Base-by-base conservation (phyloP, 306 rosid species). In the Phaseolus lunatus region DNA sequence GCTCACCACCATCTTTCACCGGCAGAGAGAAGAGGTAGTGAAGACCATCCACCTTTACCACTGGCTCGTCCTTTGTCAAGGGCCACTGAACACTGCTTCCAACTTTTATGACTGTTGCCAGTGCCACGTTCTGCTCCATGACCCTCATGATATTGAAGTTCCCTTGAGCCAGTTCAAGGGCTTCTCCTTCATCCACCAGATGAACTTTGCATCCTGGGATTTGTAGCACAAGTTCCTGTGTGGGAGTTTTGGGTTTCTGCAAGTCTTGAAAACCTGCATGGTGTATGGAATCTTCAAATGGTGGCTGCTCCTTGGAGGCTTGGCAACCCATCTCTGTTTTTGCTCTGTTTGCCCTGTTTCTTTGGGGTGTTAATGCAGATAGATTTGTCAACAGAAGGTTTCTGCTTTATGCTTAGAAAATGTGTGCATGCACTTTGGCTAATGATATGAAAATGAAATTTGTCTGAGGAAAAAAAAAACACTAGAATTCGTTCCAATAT, bases 1-100 rank as follows among this genome's bases (percentile, higher is more conserved):
- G 87, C 68, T 95, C 96, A 9, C 91, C 96, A 10, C 91, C 95
- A 43, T 88, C 93, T 31, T 76, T 84, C 85, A 90, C 84, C 11
- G 99, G 90, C 87, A 95, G 47, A 0, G 99, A 72, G 79, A 95
- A 95, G 0, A 95, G 83, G 41, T 95, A 95, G 71, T 84, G 84
- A 9, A 90, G 86, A 16, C 81, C 70, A 68, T 87, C 93, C 0
- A 95, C 82, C 84, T 90, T 92, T 84, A 95, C 89, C 0, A 95
- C 97, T 0, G 97, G 99, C 85, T 95, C 99, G 49, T 95, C 99
- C 71, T 92, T 92, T 5, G 99, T 92, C 67, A 95, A 65, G 12
- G 99, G 99, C 91, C 92, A 95, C 20, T 89, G 93, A 70, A 95
- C 70, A 18, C 80, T 84, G 13, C 85, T 88, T 3, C 93, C 96